phyloP scores from a whole-genome alignment of 78 protist species.

The Planoprotostelium fungivorum region DNA sequence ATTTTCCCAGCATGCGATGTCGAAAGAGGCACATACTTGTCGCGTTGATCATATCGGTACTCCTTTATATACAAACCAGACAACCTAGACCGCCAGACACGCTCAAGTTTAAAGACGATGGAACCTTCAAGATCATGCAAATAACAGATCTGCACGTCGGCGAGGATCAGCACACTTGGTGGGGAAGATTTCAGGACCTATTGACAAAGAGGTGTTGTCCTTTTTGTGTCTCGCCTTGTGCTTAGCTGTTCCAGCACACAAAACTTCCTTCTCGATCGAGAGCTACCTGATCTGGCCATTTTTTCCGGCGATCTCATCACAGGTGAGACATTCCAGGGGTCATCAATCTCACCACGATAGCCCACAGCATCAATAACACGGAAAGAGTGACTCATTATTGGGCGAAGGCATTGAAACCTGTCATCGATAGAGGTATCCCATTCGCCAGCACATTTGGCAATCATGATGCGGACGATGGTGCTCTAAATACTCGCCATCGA shows the following conservation, averaged over 20 bases:
- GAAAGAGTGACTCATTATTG: conserved; percentile 31
- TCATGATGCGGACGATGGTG: conserved; percentile 32
- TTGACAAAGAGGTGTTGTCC: neutral
- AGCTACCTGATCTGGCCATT: conserved; percentile 20
- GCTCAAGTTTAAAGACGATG: conserved; percentile 11
- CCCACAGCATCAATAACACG: conserved; percentile 29
- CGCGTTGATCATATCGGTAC: too few relatives aligned
- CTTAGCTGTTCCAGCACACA: conserved; percentile 6
- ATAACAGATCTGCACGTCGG: conserved; percentile 51
- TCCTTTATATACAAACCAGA: too few relatives aligned
- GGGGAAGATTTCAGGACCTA: conserved; percentile 46
- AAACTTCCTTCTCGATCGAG: conserved; percentile 20
- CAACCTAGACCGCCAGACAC: too few relatives aligned
- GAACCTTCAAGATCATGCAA: conserved; percentile 30
- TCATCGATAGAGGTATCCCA: neutral
- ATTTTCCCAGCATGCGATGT: too few relatives aligned
- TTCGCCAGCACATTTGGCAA: conserved; percentile 53
- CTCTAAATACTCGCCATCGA: neutral
- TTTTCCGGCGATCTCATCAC: conserved; percentile 59
- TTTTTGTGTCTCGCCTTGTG: neutral
- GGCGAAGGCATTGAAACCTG: conserved; percentile 14
- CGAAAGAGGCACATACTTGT: too few relatives aligned
- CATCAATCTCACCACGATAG: neutral
- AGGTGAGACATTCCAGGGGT: conserved; percentile 11
- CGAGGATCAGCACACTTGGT: conserved; percentile 23